Percentiles rank a stretch among this genome's conserved stretches.
Conservation (phyloP, 2,329 filamentous ascomycete species). For the Alternaria incomplexa region DNA sequence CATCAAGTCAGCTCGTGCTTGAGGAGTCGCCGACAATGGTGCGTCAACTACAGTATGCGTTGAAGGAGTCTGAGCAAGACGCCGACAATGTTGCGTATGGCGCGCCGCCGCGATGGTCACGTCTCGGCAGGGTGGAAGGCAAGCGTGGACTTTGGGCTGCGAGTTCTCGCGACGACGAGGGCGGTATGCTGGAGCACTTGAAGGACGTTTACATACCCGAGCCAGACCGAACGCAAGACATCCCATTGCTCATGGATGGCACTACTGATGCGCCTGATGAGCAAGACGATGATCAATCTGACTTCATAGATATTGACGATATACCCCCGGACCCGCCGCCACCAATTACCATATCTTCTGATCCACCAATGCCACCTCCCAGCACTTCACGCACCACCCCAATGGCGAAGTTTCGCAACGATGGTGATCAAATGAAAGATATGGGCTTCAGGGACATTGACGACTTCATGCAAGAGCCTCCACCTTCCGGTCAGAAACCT, state of each 20-base stretch:
- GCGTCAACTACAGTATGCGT: conserved; percentile 43
- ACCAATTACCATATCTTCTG: conserved; percentile 29
- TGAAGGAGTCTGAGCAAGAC: conserved; percentile 43
- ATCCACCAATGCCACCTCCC: conserved; percentile 23
- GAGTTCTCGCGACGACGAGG: conserved; percentile 41
- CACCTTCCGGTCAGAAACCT: conserved; percentile 37
- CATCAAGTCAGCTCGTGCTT: conserved; percentile 48
- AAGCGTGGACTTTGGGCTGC: conserved; percentile 41
- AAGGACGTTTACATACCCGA: conserved; percentile 36
- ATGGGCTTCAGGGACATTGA: conserved; percentile 34
- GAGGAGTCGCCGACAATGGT: conserved; percentile 47
- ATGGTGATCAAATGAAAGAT: not conserved
- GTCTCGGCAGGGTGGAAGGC: conserved; percentile 24
- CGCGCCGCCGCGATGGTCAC: conserved; percentile 20
- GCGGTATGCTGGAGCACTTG: conserved; percentile 35
- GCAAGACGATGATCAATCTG: not conserved
- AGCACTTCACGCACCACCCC: not conserved
- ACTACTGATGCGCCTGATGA: conserved; percentile 9
- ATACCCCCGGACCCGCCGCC: conserved; percentile 6
- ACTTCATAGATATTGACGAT: conserved; percentile 31
- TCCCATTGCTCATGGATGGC: conserved; percentile 35
- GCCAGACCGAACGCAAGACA: conserved; percentile 40
- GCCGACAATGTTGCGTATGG: not conserved
- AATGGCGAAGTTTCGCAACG: not conserved
- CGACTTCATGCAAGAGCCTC: conserved; percentile 25